These are phyloP conservation scores for Cytospora piceicola DNA, from an alignment of 2,329 filamentous ascomycete species.

Conservation along the genomic window DNA sequence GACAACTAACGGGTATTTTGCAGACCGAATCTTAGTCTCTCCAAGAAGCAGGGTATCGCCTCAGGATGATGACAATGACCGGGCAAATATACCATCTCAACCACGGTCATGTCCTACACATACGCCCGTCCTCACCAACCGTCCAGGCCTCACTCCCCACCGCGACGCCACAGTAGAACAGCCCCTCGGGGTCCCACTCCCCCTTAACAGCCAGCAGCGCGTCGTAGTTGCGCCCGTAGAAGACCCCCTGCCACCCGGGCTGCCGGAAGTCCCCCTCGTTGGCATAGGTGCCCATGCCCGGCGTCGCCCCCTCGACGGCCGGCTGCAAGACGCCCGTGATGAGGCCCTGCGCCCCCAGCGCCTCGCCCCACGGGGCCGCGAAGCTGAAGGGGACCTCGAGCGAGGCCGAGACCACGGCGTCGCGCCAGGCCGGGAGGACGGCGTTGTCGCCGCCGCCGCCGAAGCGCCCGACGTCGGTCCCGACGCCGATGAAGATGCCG, in stretches of 20 bases:
- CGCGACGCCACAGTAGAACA: conserved; percentile 53
- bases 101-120: conserved; percentile 36
- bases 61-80: not conserved
- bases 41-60: not conserved
- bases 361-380: conserved; percentile 34
- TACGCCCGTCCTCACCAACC: conserved; percentile 40
- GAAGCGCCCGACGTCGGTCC: conserved; percentile 26
- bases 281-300: conserved; percentile 50
- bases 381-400: conserved; percentile 37
- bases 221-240: conserved; percentile 53
- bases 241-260: conserved; percentile 48
- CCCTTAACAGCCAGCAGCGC: conserved; percentile 50
- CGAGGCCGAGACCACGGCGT: conserved; percentile 41
- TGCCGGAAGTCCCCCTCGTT: conserved; percentile 57
- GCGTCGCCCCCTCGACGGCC: conserved; percentile 39
- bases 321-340: conserved; percentile 41
- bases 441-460: conserved; percentile 40
- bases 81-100: not conserved
- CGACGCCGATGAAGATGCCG: conserved; percentile 29
- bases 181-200: conserved; percentile 48
- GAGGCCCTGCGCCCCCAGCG: conserved; percentile 35
- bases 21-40: no score
- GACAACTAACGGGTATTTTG: no score
- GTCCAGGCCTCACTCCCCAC: conserved; percentile 58
- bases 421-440: conserved; percentile 45